These are phyloP conservation scores for Cudoniella acicularis DNA, from an alignment of 495 filamentous ascomycete species.

Conservation along the genomic window DNA sequence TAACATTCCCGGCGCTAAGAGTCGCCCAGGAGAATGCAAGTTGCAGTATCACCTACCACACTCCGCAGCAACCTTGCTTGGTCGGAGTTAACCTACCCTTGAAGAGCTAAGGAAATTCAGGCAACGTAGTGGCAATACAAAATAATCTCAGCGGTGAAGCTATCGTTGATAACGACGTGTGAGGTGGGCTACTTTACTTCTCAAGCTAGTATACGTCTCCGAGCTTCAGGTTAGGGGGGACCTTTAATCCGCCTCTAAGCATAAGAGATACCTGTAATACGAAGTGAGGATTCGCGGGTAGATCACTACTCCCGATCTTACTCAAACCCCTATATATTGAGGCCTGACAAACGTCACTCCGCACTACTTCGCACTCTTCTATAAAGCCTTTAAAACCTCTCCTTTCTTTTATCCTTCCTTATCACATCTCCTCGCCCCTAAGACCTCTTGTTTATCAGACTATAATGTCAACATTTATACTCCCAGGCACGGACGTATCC, in stretches of 20 bases:
- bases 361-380: not conserved
- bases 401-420: not conserved
- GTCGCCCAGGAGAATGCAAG: not conserved
- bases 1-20: not conserved
- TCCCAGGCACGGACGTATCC: constrained; percentile 41
- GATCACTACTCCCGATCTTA: not conserved
- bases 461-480: constrained; percentile 48
- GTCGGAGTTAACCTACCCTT: not conserved
- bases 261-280: not conserved
- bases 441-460: constrained; percentile 1
- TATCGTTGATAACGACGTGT: not conserved
- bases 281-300: not conserved
- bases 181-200: too few species aligned
- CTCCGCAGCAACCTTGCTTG: not conserved
- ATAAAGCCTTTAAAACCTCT: not conserved
- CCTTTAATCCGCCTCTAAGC: not conserved
- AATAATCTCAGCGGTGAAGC: not conserved
- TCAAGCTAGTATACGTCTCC: not conserved
- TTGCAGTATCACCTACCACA: not conserved
- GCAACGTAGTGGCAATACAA: not conserved
- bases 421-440: not conserved
- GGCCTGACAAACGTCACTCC: not conserved
- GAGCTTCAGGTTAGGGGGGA: not conserved
- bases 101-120: constrained; percentile 6
- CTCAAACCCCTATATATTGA: not conserved